These are phyloP conservation scores for Auriculariales sp. DNA, from an alignment of 768 basidiomycete species.

Conservation along the genomic window DNA sequence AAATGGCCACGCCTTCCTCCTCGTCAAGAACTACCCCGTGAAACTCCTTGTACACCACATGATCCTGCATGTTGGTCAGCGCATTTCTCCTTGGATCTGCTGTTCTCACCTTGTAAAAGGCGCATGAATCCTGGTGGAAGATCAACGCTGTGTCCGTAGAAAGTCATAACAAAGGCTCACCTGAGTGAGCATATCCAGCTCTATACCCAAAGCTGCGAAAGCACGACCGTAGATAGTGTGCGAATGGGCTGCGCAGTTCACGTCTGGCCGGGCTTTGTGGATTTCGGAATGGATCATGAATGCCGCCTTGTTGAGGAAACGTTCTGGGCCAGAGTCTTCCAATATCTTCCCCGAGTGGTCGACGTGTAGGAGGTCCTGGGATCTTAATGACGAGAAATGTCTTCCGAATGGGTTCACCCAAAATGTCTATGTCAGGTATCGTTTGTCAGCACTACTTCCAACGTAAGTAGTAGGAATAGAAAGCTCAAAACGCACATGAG, in stretches of 20 bases:
- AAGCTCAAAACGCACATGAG: no score
- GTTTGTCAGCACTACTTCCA: neutral
- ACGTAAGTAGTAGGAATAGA: no score
- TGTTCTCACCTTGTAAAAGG: slow-evolving; percentile 22
- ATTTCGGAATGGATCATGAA: slow-evolving; percentile 30
- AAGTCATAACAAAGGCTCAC: no score
- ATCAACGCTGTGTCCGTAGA: no score
- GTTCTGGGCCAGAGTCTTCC: slow-evolving; percentile 17
- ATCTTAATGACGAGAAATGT: slow-evolving; percentile 31
- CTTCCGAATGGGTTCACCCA: slow-evolving; percentile 36
- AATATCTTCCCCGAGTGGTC: slow-evolving; percentile 22
- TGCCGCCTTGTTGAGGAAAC: slow-evolving; percentile 22
- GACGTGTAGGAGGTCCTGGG: slow-evolving; percentile 29
- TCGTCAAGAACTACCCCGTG: slow-evolving; percentile 34
- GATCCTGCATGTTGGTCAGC: slow-evolving; percentile 14
- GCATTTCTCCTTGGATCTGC: neutral
- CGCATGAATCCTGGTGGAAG: no score
- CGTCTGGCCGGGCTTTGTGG: slow-evolving; percentile 33
- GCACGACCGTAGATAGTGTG: slow-evolving; percentile 36
- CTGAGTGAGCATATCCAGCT: slow-evolving; percentile 28
- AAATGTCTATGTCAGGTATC: slow-evolving; percentile 14
- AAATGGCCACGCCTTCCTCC: slow-evolving; percentile 31
- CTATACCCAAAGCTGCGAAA: slow-evolving; percentile 29
- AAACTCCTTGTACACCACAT: slow-evolving; percentile 28
- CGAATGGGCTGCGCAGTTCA: slow-evolving; percentile 31